phyloP scores from a whole-genome alignment of 2,329 filamentous ascomycete genomes.

The Fusarium azukiicola region DNA sequence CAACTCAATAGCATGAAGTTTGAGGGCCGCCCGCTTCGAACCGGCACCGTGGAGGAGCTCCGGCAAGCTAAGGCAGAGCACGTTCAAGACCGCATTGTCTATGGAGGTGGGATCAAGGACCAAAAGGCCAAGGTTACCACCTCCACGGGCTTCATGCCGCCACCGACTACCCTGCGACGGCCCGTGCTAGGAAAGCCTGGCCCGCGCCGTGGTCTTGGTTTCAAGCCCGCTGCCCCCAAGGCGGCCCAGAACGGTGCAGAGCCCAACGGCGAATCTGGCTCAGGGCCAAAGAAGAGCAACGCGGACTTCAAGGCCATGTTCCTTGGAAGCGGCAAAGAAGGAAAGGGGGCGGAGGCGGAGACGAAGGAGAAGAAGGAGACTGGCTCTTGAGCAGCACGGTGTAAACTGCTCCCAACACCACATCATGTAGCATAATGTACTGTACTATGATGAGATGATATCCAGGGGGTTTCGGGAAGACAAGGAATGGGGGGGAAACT shows the following conservation, averaged over 20 bases:
- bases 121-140: slow-evolving; percentile 42
- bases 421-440: slow-evolving; percentile 47
- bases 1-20: slow-evolving; percentile 78
- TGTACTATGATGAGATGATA: slow-evolving; percentile 45
- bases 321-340: slow-evolving; percentile 53
- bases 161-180: slow-evolving; percentile 67
- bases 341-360: background rate
- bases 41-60: slow-evolving; percentile 76
- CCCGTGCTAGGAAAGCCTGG: slow-evolving; percentile 65
- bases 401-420: slow-evolving; percentile 30
- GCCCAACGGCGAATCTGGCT: slow-evolving; percentile 54
- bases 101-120: slow-evolving; percentile 57
- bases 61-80: slow-evolving; percentile 72
- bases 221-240: slow-evolving; percentile 56
- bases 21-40: slow-evolving; percentile 74
- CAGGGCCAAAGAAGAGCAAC: slow-evolving; percentile 72
- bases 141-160: slow-evolving; percentile 65
- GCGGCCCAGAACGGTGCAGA: slow-evolving; percentile 39
- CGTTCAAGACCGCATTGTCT: slow-evolving; percentile 53
- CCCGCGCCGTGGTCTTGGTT: slow-evolving; percentile 69
- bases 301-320: slow-evolving; percentile 79
- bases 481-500: background rate
- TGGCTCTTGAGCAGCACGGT: slow-evolving; percentile 27
- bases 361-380: slow-evolving; percentile 20
- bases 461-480: slow-evolving; percentile 29